Evolutionary conservation across 257 asterid genomes (phyloP).

Genomic region (Gentiana macrophylla): DNA sequence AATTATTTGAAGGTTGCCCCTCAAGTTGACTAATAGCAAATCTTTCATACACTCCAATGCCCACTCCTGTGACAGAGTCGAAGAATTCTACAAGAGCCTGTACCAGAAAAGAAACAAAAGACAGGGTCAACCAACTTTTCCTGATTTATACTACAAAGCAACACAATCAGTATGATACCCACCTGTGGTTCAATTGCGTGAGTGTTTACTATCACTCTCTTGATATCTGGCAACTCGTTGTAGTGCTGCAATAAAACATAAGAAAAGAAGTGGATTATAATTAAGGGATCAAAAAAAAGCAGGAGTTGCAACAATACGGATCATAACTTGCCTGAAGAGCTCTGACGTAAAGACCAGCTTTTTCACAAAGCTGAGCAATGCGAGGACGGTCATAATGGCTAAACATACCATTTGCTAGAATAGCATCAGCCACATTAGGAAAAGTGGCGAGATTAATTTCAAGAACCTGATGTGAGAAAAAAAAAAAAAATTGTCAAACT

Average conservation of each 20-base stretch:
- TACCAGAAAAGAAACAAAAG: constrained; percentile 12
- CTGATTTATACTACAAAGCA: constrained; percentile 2
- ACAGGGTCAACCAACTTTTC: constrained; percentile 9
- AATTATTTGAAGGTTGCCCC: constrained; percentile 96
- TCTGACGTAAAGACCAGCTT: constrained; percentile 89
- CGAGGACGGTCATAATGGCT: constrained; percentile 97
- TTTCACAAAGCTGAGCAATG: constrained; percentile 92
- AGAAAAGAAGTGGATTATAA: neutral
- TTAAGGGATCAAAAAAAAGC: neutral
- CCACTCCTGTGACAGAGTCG: constrained; percentile 91
- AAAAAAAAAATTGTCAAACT: neutral
- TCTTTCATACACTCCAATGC: constrained; percentile 97
- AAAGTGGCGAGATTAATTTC: constrained; percentile 92
- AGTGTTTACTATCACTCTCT: constrained; percentile 96
- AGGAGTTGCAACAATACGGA: constrained; percentile 1
- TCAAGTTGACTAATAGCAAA: constrained; percentile 72
- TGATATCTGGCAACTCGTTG: constrained; percentile 84
- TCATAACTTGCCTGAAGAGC: constrained; percentile 71
- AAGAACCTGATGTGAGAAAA: constrained; percentile 49
- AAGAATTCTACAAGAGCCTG: constrained; percentile 90
- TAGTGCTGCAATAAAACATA: constrained; percentile 59
- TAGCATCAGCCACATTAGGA: constrained; percentile 98
- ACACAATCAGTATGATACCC: constrained; percentile 6
- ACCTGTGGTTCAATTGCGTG: constrained; percentile 99
- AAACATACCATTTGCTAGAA: constrained; percentile 97